These are phyloP conservation scores for Hypoxylon perforatum DNA, from an alignment of 495 filamentous ascomycete species.

Conservation along the genomic window DNA sequence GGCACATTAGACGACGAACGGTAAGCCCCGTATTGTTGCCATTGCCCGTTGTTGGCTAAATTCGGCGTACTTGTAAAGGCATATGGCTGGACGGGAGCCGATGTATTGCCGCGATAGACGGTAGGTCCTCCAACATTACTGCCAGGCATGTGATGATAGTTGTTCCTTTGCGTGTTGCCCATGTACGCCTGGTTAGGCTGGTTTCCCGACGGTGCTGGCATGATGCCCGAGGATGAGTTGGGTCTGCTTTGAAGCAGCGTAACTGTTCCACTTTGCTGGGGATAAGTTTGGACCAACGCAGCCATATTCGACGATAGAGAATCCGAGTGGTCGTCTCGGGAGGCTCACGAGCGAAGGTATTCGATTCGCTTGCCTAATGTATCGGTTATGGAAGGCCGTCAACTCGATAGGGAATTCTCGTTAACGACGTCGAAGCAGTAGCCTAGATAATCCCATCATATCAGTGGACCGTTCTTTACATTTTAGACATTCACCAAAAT, in stretches of 20 bases:
- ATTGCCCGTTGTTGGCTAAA: conserved; percentile 66
- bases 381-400: conserved; percentile 5
- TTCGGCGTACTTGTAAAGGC: conserved; percentile 83
- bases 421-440: conserved; percentile 3
- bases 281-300: conserved; percentile 90
- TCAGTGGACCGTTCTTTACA: conserved; percentile 21
- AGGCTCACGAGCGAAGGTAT: conserved; percentile 29
- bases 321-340: conserved; percentile 21
- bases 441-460: conserved; percentile 1
- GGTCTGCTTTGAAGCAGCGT: conserved; percentile 86
- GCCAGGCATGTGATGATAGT: conserved; percentile 66
- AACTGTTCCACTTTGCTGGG: conserved; percentile 81
- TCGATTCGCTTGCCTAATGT: conserved; percentile 32
- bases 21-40: conserved; percentile 75
- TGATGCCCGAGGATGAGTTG: conserved; percentile 73
- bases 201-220: conserved; percentile 62
- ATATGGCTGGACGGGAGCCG: conserved; percentile 82
- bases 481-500: conserved; percentile 1
- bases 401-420: conserved; percentile 2
- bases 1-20: conserved; percentile 71
- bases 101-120: conserved; percentile 75
- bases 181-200: conserved; percentile 67
- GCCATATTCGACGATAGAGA: conserved; percentile 70
- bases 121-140: conserved; percentile 60
- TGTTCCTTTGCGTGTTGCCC: conserved; percentile 70